Base-by-base conservation (phyloP, 495 filamentous ascomycete genomes). In the Tuber umbilicatum region DNA sequence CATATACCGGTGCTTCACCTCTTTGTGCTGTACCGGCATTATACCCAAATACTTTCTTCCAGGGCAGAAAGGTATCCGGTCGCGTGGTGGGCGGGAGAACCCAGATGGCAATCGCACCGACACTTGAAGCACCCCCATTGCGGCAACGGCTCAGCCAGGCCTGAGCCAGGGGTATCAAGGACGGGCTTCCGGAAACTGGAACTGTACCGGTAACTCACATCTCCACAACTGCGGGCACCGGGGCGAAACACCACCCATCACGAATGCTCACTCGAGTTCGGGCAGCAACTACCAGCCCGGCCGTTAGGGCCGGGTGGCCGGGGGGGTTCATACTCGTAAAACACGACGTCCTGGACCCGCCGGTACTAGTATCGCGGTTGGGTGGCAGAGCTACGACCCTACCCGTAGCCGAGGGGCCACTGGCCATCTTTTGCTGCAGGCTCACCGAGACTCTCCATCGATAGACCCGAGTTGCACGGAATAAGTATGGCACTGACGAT, bases 271-370 rank as follows among this genome's bases (percentile, higher is more conserved):
- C 55, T 35, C 55, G 5, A 64, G 27, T 64, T 31, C n/a, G 12
- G 3, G 23, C n/a, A 16, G 27, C 12, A 35, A 27, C 55, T 12
- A 16, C 19, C 21, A n/a, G 45, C 21, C 23, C 1, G 21, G 45
- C 21, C 5, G 21, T 21, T 5, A 47, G 45, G 45, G 19, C 45
- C 21, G 9, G 5, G 19, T 6, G 21, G 45, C 23, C 9, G 6
- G 6, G n/a, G 50, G n/a, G 50, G 50, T 60, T 60, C n/a, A n/a
- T n/a, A n/a, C n/a, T n/a, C n/a, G n/a, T 64, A 64, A 64, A 64
- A 35, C 27, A 64, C 17, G 27, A 27, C 2, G 27, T 27, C 55
- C 31, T 55, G 47, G 47, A 23, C 23, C 23, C 7, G 1, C 23
- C 21, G 45, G 45, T 64, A 17, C 31, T 27, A 5, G 27, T 35